phyloP scores from a whole-genome alignment of 2,329 filamentous ascomycete species.

The Stagonosporopsis tanaceti region DNA sequence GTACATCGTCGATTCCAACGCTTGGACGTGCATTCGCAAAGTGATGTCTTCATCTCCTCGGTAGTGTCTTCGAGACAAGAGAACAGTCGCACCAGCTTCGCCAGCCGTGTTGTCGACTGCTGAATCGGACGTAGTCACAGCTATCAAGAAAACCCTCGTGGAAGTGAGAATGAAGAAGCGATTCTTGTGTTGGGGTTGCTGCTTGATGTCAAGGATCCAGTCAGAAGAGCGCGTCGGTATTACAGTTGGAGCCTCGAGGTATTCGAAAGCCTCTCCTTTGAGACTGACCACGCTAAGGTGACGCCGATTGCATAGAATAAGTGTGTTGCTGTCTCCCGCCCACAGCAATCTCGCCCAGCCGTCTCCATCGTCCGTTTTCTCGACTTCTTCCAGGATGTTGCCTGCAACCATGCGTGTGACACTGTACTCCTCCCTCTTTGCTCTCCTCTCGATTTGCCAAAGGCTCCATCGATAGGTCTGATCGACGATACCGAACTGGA shows the following conservation, averaged over 20 bases:
- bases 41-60: slow-evolving; percentile 62
- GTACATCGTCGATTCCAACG: slow-evolving; percentile 32
- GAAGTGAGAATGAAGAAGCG: slow-evolving; percentile 69
- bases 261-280: slow-evolving; percentile 24
- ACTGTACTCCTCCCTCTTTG: slow-evolving; percentile 41
- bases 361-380: slow-evolving; percentile 41
- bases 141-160: slow-evolving; percentile 60
- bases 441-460: slow-evolving; percentile 63
- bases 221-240: slow-evolving; percentile 38
- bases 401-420: slow-evolving; percentile 45
- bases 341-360: slow-evolving; percentile 62
- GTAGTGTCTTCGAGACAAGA: slow-evolving; percentile 63
- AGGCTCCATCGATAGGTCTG: slow-evolving; percentile 71
- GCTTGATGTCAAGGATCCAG: slow-evolving; percentile 67
- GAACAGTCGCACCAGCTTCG: slow-evolving; percentile 45
- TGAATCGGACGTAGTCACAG: slow-evolving; percentile 47
- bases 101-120: slow-evolving; percentile 23
- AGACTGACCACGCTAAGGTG: slow-evolving; percentile 49
- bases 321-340: slow-evolving; percentile 55
- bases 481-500: slow-evolving; percentile 73
- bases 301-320: slow-evolving; percentile 63
- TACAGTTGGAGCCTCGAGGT: slow-evolving; percentile 36
- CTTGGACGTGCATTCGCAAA: slow-evolving; percentile 49
- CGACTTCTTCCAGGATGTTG: slow-evolving; percentile 11
- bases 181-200: slow-evolving; percentile 56